Evolutionary conservation across 768 basidiomycete species (phyloP), one percentile per base, ranked within the genome.

Genomic region (Pisolithus albus): DNA sequence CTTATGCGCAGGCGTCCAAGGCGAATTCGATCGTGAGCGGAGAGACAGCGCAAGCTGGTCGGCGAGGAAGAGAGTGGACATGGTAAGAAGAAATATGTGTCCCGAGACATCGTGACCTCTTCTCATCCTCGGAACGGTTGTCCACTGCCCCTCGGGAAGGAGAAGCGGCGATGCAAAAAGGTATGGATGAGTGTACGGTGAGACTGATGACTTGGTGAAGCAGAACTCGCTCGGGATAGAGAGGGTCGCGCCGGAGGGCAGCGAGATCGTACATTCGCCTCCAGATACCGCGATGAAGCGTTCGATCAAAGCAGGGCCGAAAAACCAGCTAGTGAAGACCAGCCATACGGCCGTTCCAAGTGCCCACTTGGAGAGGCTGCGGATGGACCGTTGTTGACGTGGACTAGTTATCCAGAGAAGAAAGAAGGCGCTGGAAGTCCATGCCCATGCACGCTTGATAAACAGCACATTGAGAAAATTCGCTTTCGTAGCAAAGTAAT

Each of bases 71-170:
- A 95, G 72, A 13, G 77, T 71, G 13, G 84, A 75, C 73, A 95
- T 79, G 2, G 86, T 86, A 56, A 97, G 77, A 54, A 98, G 77
- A 72, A 96, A 97, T 28, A 92, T 75, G 63, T 97, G 95, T 7
- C 95, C 95, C 0, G 92, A 94, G 13, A 97, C 81, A 60, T 98
- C 95, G 64, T 96, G 92, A 0, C 95, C 95, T 39, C 75, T 78
- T 49, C 81, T 76, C 56, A 95, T 70, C 26, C 86, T 72, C 8
- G 92, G 89, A 0, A 69, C 70, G 0, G 63, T 66, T 26, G 62
- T 64, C 78, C 78, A 84, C 13, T 70, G 73, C 2, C 44, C 45
- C 4, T 69, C 64, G 1, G 75, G 73, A 28, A 72, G 59, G 5
- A 66, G 45, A 47, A 77, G 58, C 18, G 66, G 56, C 5, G 71